phyloP scores from a whole-genome alignment of 306 rosid species.

The Albizia julibrissin region DNA sequence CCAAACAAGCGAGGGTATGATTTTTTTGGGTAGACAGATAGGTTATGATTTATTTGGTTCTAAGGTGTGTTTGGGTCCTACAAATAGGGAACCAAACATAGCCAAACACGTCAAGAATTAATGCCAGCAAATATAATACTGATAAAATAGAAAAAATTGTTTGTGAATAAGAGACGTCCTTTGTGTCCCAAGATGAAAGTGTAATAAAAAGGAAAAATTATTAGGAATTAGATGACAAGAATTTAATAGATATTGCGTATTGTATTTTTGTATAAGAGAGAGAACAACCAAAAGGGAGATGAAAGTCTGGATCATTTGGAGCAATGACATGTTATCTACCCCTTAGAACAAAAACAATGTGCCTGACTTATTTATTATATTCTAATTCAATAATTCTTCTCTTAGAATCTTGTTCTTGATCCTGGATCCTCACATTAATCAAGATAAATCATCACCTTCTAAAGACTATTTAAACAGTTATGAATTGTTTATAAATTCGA shows the following conservation, averaged over 20 bases:
- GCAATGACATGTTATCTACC: background rate
- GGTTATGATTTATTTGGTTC: background rate
- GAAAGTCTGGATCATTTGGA: background rate
- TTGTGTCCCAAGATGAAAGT: background rate
- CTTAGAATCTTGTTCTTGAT: background rate
- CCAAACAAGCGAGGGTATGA: background rate
- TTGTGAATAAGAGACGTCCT: background rate
- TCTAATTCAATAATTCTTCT: background rate
- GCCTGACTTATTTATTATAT: constrained; percentile 10
- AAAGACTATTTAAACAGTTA: constrained; percentile 13
- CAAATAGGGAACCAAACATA: background rate
- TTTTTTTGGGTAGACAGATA: background rate
- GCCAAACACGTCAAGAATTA: background rate
- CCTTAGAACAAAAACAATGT: background rate
- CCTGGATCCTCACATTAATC: background rate
- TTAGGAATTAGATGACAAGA: background rate
- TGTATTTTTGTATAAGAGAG: background rate
- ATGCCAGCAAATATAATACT: background rate
- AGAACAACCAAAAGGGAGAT: background rate
- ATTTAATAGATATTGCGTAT: background rate
- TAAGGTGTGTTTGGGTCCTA: background rate
- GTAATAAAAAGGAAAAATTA: background rate
- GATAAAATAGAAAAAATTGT: background rate
- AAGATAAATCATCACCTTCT: background rate
- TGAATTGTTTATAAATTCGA: background rate